Percentiles rank a stretch among this genome's conserved stretches.
phyloP scores from a whole-genome alignment of 1,284 basidiomycete species.

The Grifola frondosa region DNA sequence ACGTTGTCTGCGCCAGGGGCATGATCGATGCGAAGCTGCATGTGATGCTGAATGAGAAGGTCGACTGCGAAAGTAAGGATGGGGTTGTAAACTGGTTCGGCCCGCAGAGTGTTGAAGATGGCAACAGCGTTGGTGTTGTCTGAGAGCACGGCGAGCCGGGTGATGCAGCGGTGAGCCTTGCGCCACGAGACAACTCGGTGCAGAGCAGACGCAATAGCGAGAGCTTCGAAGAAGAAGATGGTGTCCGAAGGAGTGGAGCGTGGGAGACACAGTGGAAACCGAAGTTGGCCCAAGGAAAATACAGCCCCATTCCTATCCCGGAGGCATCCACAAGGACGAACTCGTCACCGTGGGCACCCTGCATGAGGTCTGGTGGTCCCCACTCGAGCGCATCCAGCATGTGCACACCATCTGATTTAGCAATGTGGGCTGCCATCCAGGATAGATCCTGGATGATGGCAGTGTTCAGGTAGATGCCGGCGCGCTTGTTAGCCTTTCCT shows the following conservation, averaged over 20 bases:
- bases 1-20: no score
- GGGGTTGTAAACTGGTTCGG: no score
- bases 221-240: conserved; percentile 14
- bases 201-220: conserved; percentile 7
- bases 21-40: no score
- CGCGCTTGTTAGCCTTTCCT: conserved; percentile 21
- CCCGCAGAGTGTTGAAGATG: no score
- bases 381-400: neutral
- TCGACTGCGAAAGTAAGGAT: no score
- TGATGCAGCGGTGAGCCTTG: neutral
- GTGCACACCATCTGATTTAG: no score
- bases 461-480: conserved; percentile 31
- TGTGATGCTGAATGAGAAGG: no score
- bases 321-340: neutral
- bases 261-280: neutral
- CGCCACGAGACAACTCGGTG: neutral
- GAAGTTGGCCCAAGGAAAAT: conserved; percentile 7
- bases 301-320: neutral
- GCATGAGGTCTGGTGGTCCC: neutral
- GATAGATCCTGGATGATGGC: conserved; percentile 25
- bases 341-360: neutral
- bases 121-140: no score
- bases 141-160: no score
- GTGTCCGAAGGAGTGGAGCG: neutral
- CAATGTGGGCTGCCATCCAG: no score